phyloP scores from a whole-genome alignment of 2,329 filamentous ascomycete genomes.

The Colletotrichum gigasporum region DNA sequence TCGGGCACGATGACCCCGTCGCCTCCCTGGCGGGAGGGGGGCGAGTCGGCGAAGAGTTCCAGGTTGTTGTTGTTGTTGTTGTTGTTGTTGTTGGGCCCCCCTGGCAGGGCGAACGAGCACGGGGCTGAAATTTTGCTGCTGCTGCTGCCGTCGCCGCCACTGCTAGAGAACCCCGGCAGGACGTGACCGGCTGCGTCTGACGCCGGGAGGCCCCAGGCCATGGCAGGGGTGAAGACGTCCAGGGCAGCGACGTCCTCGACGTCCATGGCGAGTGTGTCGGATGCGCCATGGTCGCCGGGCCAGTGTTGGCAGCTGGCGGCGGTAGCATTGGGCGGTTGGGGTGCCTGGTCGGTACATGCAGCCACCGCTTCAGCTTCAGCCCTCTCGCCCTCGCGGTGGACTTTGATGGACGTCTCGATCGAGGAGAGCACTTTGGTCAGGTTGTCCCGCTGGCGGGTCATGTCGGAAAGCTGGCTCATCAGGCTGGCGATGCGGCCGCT shows the following conservation, averaged over 20 bases:
- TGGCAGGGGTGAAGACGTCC: neutral
- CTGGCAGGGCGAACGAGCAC: neutral
- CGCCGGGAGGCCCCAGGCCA: neutral
- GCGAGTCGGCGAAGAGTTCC: neutral
- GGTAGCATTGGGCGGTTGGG: neutral
- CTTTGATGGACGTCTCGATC: conserved; percentile 3
- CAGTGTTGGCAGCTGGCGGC: neutral
- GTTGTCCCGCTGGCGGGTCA: conserved; percentile 36
- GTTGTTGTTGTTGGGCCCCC: no score
- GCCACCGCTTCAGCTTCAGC: neutral
- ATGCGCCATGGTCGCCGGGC: neutral
- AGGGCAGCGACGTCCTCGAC: neutral
- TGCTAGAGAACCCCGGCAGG: neutral
- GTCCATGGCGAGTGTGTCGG: neutral
- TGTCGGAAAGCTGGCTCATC: conserved; percentile 34
- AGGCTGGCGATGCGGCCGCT: conserved; percentile 34
- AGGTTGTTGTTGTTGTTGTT: no score
- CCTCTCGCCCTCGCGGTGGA: neutral
- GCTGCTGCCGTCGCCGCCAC: no score
- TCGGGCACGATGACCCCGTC: conserved; percentile 14
- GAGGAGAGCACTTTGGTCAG: conserved; percentile 3
- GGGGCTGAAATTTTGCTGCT: neutral
- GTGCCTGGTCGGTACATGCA: neutral
- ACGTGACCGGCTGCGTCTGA: neutral
- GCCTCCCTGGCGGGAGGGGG: neutral